Percentiles rank a stretch among this genome's conserved stretches.
These are phyloP conservation scores for Daldinia concentrica DNA, from an alignment of 495 filamentous ascomycete genomes.

Conservation along the genomic window DNA sequence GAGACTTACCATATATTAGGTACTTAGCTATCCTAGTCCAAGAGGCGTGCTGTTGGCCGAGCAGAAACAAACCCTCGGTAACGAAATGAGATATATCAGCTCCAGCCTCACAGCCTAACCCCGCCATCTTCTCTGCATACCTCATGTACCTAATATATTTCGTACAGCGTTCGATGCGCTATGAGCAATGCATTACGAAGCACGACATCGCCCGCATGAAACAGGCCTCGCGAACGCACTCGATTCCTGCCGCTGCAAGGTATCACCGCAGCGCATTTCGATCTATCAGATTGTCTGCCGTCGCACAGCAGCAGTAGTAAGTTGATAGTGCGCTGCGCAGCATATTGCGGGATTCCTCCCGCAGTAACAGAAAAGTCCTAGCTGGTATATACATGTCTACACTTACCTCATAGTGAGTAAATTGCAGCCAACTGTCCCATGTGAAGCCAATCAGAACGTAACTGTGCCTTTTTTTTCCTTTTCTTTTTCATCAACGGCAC, in stretches of 20 bases:
- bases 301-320: background rate
- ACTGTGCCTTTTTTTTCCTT: background rate
- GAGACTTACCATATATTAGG: background rate
- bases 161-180: background rate
- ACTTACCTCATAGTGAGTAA: too few relatives aligned
- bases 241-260: background rate
- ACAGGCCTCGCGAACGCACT: background rate
- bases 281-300: background rate
- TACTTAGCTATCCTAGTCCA: background rate
- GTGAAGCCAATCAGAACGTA: background rate
- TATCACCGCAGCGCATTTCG: background rate
- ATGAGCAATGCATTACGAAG: background rate
- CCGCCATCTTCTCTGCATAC: background rate
- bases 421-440: background rate
- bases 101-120: conserved; percentile 12
- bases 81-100: background rate
- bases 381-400: background rate
- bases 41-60: background rate
- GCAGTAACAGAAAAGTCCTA: background rate
- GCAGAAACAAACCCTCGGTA: background rate
- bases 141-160: background rate
- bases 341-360: background rate
- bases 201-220: background rate
- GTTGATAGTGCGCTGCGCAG: too few relatives aligned
- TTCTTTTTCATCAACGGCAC: background rate